Conservation (phyloP, 495 filamentous ascomycete genomes). For the Articulospora tetracladia region DNA sequence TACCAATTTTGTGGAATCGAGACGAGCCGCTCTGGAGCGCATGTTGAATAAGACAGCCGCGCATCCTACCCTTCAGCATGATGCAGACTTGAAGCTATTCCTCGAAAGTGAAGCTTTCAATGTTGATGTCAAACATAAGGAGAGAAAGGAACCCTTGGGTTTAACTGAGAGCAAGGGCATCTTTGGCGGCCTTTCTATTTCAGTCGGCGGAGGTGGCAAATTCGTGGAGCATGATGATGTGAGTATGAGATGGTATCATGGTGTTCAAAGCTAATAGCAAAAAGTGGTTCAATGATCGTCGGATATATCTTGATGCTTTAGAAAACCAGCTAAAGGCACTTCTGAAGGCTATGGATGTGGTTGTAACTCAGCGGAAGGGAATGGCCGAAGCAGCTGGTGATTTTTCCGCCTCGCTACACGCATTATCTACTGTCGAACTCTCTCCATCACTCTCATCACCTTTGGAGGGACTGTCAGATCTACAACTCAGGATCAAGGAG, state of each 20-base stretch:
- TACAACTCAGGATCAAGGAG: slow-evolving; percentile 90
- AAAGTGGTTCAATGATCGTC: slow-evolving; percentile 97
- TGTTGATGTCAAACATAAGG: slow-evolving; percentile 96
- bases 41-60: slow-evolving; percentile 95
- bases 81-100: slow-evolving; percentile 91
- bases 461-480: slow-evolving; percentile 82
- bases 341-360: slow-evolving; percentile 87
- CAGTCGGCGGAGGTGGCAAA: slow-evolving; percentile 69
- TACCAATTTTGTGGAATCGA: slow-evolving; percentile 90
- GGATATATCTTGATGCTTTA: slow-evolving; percentile 87
- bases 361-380: slow-evolving; percentile 85
- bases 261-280: background rate
- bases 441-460: slow-evolving; percentile 84
- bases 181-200: slow-evolving; percentile 78
- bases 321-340: slow-evolving; percentile 94
- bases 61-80: slow-evolving; percentile 89
- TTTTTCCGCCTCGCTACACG: slow-evolving; percentile 86
- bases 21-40: slow-evolving; percentile 84
- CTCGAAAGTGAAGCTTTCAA: slow-evolving; percentile 94
- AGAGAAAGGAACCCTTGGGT: slow-evolving; percentile 74
- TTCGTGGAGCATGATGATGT: slow-evolving; percentile 98
- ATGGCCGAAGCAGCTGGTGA: slow-evolving; percentile 91
- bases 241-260: slow-evolving; percentile 33
- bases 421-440: slow-evolving; percentile 83
- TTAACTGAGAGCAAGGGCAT: slow-evolving; percentile 90